A percentile compares a stretch with the other conserved stretches of the same genome.
Evolutionary conservation across 1,139 yeast species (phyloP).

Genomic region (Maudiozyma humilis): DNA sequence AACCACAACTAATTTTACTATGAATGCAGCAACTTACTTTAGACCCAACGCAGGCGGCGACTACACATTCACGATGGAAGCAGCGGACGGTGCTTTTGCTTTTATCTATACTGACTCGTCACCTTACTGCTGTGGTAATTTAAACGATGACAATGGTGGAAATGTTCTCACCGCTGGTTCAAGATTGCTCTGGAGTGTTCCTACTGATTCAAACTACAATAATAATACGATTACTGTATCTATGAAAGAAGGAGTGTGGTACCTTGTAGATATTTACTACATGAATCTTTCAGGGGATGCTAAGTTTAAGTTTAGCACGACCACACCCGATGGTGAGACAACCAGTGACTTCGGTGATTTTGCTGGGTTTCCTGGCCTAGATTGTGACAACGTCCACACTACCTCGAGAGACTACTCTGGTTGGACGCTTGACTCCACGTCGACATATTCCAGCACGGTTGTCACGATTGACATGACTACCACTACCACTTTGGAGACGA

Average conservation of each 20-base stretch:
- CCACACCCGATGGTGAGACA: background rate
- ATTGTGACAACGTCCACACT: background rate
- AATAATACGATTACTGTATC: background rate
- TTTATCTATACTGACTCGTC: too few relatives aligned
- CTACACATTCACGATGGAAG: too few relatives aligned
- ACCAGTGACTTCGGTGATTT: background rate
- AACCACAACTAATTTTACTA: too few relatives aligned
- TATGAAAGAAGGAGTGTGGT: background rate
- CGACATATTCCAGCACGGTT: background rate
- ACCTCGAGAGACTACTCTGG: background rate
- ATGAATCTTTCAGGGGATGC: background rate
- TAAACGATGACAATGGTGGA: too few relatives aligned
- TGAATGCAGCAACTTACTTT: too few relatives aligned
- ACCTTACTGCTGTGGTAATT: too few relatives aligned
- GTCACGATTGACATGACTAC: background rate
- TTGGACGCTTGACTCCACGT: background rate
- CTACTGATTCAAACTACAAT: background rate
- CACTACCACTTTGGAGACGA: background rate
- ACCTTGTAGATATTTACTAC: background rate
- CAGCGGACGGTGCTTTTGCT: too few relatives aligned
- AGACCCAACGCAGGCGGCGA: too few relatives aligned
- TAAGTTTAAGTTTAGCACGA: background rate
- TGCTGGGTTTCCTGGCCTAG: background rate
- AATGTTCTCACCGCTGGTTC: too few relatives aligned
- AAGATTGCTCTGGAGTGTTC: too few relatives aligned